These are phyloP conservation scores for Emergomyces orientalis DNA, from an alignment of 2,329 filamentous ascomycete species.

Conservation along the genomic window DNA sequence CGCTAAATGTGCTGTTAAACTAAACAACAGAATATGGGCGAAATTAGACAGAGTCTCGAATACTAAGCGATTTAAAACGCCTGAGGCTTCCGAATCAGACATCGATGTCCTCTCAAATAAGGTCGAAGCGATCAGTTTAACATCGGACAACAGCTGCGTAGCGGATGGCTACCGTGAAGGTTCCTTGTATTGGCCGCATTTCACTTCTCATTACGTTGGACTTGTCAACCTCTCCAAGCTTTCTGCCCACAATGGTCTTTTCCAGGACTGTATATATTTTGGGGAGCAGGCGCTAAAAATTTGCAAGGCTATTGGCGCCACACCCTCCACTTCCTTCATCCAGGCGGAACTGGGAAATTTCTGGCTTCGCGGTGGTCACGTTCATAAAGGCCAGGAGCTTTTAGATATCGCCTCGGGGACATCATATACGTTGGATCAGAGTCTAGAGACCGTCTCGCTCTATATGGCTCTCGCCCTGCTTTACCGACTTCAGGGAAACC, in stretches of 20 bases:
- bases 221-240: slow-evolving; percentile 65
- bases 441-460: slow-evolving; percentile 44
- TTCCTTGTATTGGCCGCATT: slow-evolving; percentile 69
- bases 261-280: slow-evolving; percentile 80
- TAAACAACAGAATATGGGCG: slow-evolving; percentile 45
- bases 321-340: slow-evolving; percentile 43
- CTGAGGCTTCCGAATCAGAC: slow-evolving; percentile 20
- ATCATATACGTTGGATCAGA: slow-evolving; percentile 43
- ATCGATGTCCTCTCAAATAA: slow-evolving; percentile 32
- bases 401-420: slow-evolving; percentile 49
- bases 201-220: slow-evolving; percentile 62
- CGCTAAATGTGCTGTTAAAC: slow-evolving; percentile 40
- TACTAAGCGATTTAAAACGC: slow-evolving; percentile 26
- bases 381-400: slow-evolving; percentile 46
- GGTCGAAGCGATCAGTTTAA: slow-evolving; percentile 33
- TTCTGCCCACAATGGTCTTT: slow-evolving; percentile 76
- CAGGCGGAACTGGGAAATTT: slow-evolving; percentile 40
- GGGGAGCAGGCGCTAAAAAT: slow-evolving; percentile 74
- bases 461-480: slow-evolving; percentile 38
- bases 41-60: slow-evolving; percentile 40
- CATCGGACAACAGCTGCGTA: slow-evolving; percentile 23
- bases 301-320: slow-evolving; percentile 57
- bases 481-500: slow-evolving; percentile 36
- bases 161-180: slow-evolving; percentile 40
- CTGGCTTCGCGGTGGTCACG: slow-evolving; percentile 42